Conservation (phyloP, 768 basidiomycete genomes). For the Lactifluus volemus region DNA sequence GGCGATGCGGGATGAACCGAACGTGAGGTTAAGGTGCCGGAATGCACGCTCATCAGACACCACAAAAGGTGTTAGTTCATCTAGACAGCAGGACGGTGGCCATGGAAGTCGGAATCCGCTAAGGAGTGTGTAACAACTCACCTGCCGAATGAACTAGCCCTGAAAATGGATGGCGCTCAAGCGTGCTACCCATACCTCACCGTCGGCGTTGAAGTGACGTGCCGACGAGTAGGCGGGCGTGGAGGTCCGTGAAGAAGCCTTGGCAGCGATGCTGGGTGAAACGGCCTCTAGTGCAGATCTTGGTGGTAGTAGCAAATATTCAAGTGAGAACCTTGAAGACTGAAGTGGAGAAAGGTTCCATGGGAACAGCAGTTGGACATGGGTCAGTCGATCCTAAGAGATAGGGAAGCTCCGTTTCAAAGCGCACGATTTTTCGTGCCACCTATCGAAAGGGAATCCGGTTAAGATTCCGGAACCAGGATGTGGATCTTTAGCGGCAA, state of each 20-base stretch:
- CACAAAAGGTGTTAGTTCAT: constrained; percentile 82
- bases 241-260: constrained; percentile 74
- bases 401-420: too few relatives aligned
- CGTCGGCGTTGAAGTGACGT: constrained; percentile 64
- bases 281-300: constrained; percentile 80
- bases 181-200: constrained; percentile 79
- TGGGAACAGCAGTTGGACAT: too few relatives aligned
- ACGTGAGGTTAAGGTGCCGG: constrained; percentile 64
- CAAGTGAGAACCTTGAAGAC: constrained; percentile 81
- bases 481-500: too few relatives aligned
- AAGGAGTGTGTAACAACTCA: constrained; percentile 86
- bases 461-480: too few relatives aligned
- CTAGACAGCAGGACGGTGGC: constrained; percentile 84
- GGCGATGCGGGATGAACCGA: constrained; percentile 45
- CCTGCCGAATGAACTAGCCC: constrained; percentile 87
- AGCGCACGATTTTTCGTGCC: too few relatives aligned
- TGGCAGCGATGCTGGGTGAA: constrained; percentile 65
- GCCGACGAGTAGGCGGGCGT: constrained; percentile 71
- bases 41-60: constrained; percentile 79
- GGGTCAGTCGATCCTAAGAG: too few relatives aligned
- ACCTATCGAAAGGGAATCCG: too few relatives aligned
- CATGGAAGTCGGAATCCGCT: constrained; percentile 82
- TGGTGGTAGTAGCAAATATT: constrained; percentile 87
- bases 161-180: constrained; percentile 89
- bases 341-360: constrained; percentile 87